Conservation (phyloP, 345 rosid species). For the Rhodomyrtus tomentosa region DNA sequence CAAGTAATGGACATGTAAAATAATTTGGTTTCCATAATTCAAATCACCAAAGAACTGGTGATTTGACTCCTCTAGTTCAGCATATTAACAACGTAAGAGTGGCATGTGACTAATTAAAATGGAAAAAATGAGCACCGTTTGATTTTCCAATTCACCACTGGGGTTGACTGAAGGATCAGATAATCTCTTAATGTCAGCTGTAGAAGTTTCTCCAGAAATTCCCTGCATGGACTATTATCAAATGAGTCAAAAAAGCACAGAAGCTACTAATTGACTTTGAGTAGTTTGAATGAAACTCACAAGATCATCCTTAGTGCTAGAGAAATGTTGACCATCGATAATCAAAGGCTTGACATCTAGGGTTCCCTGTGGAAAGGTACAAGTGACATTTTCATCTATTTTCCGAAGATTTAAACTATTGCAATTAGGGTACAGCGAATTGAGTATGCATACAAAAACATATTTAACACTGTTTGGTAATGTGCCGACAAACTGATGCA, state of each 20-base stretch:
- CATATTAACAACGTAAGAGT: not conserved
- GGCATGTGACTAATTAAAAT: not conserved
- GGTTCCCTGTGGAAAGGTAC: slow-evolving; percentile 27
- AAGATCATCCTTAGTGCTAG: slow-evolving; percentile 26
- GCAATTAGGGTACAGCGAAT: not conserved
- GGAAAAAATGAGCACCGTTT: not conserved
- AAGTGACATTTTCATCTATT: not conserved
- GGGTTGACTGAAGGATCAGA: not conserved
- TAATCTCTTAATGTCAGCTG: not conserved
- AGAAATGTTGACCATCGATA: slow-evolving; percentile 11
- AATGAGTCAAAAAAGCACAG: not conserved
- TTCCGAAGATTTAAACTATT: not conserved
- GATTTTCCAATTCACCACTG: not conserved
- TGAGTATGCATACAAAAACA: not conserved
- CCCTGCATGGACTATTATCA: slow-evolving; percentile 24
- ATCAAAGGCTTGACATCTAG: slow-evolving; percentile 41
- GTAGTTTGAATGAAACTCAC: slow-evolving; percentile 13
- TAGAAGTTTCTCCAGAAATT: slow-evolving; percentile 23
- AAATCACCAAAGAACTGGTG: not conserved
- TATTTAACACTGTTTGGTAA: not conserved
- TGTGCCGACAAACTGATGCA: not conserved
- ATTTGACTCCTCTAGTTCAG: not conserved
- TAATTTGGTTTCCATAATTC: not conserved
- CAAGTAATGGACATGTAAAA: not conserved
- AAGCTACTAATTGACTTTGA: not conserved